Evolutionary conservation across 2,329 filamentous ascomycete species (phyloP).

Genomic region (Fusarium guadeloupense): DNA sequence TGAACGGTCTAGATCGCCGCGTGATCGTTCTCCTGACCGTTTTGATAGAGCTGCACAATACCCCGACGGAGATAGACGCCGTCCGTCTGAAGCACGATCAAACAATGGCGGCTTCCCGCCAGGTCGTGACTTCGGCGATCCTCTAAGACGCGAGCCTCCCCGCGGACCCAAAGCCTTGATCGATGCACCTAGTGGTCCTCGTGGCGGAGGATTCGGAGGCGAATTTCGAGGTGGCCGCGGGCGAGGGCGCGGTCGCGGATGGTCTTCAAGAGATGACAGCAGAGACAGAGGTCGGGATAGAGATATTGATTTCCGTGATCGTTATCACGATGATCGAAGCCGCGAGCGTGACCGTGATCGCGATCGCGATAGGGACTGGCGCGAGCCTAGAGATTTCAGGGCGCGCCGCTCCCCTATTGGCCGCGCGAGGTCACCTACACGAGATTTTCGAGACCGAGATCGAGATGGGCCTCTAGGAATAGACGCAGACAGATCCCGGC

Average conservation of each 20-base stretch:
- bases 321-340: constrained; percentile 68
- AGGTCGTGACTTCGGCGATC: constrained; percentile 68
- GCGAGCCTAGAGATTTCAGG: constrained; percentile 51
- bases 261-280: constrained; percentile 67
- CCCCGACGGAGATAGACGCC: constrained; percentile 73
- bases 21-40: constrained; percentile 75
- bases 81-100: constrained; percentile 68
- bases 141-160: constrained; percentile 74
- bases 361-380: constrained; percentile 61
- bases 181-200: constrained; percentile 73
- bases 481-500: constrained; percentile 72
- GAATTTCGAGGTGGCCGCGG: constrained; percentile 66
- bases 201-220: constrained; percentile 71
- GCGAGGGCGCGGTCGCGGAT: constrained; percentile 67
- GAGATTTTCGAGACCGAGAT: constrained; percentile 70
- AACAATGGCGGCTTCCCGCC: constrained; percentile 69
- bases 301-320: constrained; percentile 67
- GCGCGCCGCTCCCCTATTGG: constrained; percentile 67
- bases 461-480: constrained; percentile 68
- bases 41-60: constrained; percentile 66
- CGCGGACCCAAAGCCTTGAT: constrained; percentile 82
- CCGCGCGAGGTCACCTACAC: constrained; percentile 71
- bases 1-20: constrained; percentile 70
- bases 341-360: constrained; percentile 67
- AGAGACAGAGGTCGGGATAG: constrained; percentile 68